Percentiles rank a stretch among this genome's conserved stretches.
Conservation (phyloP, 306 rosid genomes). For the Lathyrus sativus region DNA sequence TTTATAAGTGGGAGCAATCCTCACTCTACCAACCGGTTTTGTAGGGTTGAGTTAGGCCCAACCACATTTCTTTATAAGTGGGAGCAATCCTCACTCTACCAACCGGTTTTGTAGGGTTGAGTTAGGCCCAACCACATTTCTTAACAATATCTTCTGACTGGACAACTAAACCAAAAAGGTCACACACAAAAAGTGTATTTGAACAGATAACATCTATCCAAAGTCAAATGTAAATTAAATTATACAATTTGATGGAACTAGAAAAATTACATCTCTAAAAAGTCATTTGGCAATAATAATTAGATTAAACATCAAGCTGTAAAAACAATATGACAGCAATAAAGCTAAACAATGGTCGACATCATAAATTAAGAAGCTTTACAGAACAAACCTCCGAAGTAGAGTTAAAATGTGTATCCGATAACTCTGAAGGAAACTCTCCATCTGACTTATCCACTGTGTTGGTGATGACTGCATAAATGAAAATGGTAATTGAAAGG, state of each 20-base stretch:
- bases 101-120: too few relatives aligned
- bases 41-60: too few relatives aligned
- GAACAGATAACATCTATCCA: background rate
- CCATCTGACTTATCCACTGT: conserved; percentile 52
- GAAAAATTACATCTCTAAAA: background rate
- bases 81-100: too few relatives aligned
- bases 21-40: too few relatives aligned
- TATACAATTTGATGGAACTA: conserved; percentile 1
- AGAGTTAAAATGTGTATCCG: conserved; percentile 51
- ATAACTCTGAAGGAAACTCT: conserved; percentile 51
- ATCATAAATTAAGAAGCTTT: conserved; percentile 19
- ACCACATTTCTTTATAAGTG: too few relatives aligned
- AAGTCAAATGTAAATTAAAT: background rate
- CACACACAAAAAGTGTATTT: background rate
- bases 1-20: too few relatives aligned
- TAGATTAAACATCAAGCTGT: background rate
- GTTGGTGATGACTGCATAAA: conserved; percentile 56
- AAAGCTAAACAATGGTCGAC: background rate
- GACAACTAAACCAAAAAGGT: background rate
- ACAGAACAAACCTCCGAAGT: conserved; percentile 62
- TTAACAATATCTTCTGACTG: conserved; percentile 1
- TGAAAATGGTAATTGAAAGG: conserved; percentile 19
- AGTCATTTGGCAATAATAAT: background rate
- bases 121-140: too few relatives aligned
- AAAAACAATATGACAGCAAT: background rate